Percentiles rank a stretch among this genome's conserved stretches.
These are phyloP conservation scores for Cutaneotrichosporon sp. DNA, from an alignment of 1,284 basidiomycete genomes.

Conservation along the genomic window DNA sequence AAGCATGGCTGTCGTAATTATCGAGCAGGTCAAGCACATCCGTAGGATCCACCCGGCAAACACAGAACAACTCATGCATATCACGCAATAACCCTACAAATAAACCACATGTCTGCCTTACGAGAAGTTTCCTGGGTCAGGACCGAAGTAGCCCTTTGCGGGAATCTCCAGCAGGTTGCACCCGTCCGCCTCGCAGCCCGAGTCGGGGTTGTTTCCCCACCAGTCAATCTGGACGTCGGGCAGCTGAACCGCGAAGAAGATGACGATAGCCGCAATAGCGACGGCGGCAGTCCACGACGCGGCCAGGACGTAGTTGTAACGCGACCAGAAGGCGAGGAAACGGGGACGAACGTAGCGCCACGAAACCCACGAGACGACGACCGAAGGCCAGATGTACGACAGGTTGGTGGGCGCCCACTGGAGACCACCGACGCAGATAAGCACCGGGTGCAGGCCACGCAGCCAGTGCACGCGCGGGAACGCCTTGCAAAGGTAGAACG, in stretches of 20 bases:
- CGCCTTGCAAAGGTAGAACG: slow-evolving; percentile 37
- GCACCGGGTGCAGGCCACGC: slow-evolving; percentile 18
- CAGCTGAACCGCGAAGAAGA: slow-evolving; percentile 33
- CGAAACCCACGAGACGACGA: slow-evolving; percentile 26
- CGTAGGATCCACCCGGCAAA: no score
- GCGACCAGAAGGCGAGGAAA: slow-evolving; percentile 39
- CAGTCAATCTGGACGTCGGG: slow-evolving; percentile 18
- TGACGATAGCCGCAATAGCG: slow-evolving; percentile 34
- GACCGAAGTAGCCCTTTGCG: slow-evolving; percentile 20
- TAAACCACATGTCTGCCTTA: no score
- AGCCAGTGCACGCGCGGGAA: slow-evolving; percentile 13
- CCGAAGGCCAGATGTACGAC: slow-evolving; percentile 34
- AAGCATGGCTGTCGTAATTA: no score
- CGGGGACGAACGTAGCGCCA: slow-evolving; percentile 32
- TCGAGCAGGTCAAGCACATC: no score
- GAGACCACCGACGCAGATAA: slow-evolving; percentile 11
- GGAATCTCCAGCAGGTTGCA: slow-evolving; percentile 12
- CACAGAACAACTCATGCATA: no score
- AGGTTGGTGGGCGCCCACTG: slow-evolving; percentile 26
- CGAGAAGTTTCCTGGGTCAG: slow-evolving; percentile 5
- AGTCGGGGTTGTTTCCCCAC: slow-evolving; percentile 23
- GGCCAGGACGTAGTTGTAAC: slow-evolving; percentile 44
- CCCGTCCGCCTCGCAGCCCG: slow-evolving; percentile 21
- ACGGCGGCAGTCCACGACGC: slow-evolving; percentile 45
- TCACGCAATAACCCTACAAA: no score